Evolutionary conservation across 306 rosid genomes (phyloP).

Genomic region (Vigna mungo): DNA sequence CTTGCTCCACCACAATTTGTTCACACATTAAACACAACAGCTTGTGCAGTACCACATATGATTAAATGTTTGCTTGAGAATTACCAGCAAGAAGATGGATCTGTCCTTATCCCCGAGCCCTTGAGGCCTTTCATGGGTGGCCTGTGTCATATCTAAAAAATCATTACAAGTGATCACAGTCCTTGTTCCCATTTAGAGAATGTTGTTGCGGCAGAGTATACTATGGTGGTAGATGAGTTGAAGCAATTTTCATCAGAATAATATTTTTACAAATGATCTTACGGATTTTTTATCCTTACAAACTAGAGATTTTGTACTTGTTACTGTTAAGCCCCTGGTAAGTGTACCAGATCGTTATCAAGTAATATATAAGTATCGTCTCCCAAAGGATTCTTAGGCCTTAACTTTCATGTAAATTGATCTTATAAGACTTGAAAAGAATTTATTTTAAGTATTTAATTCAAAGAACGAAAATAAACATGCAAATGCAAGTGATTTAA

Average conservation of each 20-base stretch:
- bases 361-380: no score
- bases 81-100: conserved; percentile 89
- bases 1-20: conserved; percentile 78
- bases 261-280: conserved; percentile 7
- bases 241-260: conserved; percentile 16
- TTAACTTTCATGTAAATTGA: no score
- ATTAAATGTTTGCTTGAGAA: conserved; percentile 87
- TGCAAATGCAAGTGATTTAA: no score
- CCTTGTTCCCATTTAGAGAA: conserved; percentile 42
- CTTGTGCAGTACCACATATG: conserved; percentile 94
- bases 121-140: conserved; percentile 91
- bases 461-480: no score
- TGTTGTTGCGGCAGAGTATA: conserved; percentile 45
- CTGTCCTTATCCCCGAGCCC: conserved; percentile 75
- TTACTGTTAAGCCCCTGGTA: no score
- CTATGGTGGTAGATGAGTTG: conserved; percentile 40
- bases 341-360: no score
- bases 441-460: no score
- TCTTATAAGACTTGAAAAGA: no score
- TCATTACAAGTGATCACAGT: conserved; percentile 40
- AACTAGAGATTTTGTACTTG: neutral
- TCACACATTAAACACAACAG: conserved; percentile 94
- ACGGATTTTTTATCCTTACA: neutral
- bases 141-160: conserved; percentile 60
- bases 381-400: no score